phyloP scores from a whole-genome alignment of 495 filamentous ascomycete species.

The Xylaria palmicola region DNA sequence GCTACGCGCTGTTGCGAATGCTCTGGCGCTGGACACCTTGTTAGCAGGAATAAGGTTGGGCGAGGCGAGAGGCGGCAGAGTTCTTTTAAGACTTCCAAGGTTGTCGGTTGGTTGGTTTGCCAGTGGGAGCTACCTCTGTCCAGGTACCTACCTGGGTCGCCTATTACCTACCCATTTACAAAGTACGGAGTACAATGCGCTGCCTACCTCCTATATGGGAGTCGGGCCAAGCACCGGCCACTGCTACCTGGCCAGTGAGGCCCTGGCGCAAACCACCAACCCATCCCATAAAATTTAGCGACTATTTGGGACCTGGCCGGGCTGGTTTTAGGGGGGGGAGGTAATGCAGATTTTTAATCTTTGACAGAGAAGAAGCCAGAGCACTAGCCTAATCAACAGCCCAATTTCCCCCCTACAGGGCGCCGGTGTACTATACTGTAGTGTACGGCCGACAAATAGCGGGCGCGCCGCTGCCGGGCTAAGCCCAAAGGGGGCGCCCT shows the following conservation, averaged over 20 bases:
- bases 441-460: background rate
- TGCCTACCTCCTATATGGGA: no score
- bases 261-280: no score
- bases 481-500: background rate
- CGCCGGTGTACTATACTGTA: background rate
- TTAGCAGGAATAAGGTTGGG: background rate
- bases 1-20: background rate
- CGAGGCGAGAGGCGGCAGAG: background rate
- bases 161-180: background rate
- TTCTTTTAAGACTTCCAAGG: background rate
- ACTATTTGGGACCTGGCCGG: background rate
- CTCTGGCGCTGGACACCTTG: no score
- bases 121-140: background rate
- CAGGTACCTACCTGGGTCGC: background rate
- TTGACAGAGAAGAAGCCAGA: background rate
- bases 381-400: constrained; percentile 2
- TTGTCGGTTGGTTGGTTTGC: background rate
- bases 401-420: constrained; percentile 12
- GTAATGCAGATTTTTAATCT: constrained; percentile 7
- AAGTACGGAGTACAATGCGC: no score
- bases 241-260: no score
- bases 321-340: background rate
- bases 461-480: background rate
- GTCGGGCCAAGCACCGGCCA: no score
- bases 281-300: background rate